A percentile compares a stretch with the other conserved stretches of the same genome.
phyloP scores from a whole-genome alignment of 2,329 filamentous ascomycete genomes.

The Colletotrichum cereale region DNA sequence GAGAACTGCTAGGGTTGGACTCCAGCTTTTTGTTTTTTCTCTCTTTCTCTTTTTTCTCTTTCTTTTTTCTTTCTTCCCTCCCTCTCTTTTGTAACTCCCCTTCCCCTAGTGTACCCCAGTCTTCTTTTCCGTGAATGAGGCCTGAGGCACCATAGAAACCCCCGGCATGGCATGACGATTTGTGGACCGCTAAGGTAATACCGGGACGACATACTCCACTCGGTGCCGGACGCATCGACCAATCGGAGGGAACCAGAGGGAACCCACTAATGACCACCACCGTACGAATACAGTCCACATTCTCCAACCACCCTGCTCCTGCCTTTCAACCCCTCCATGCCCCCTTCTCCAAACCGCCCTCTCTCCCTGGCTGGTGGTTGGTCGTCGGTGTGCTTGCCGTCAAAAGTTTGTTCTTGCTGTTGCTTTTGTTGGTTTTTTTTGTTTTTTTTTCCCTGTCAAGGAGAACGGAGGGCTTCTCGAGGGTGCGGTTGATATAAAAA shows the following conservation, averaged over 20 bases:
- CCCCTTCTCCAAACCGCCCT: slow-evolving; percentile 3
- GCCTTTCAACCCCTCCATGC: slow-evolving; percentile 20
- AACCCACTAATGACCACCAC: slow-evolving; percentile 13
- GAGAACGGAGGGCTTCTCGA: not conserved
- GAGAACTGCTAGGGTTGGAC: slow-evolving; percentile 20
- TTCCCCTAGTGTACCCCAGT: not conserved
- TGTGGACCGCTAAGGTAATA: slow-evolving; percentile 17
- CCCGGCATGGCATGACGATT: slow-evolving; percentile 35
- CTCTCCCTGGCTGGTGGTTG: slow-evolving; percentile 9
- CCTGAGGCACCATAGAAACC: slow-evolving; percentile 14
- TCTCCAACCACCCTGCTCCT: slow-evolving; percentile 34
- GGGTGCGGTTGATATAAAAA: not conserved
- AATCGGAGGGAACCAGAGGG: slow-evolving; percentile 32
- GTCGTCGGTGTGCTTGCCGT: slow-evolving; percentile 1
- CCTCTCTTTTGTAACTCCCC: slow-evolving; percentile 3
- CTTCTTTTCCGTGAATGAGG: not conserved
- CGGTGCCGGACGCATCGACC: slow-evolving; percentile 20
- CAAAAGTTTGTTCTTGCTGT: not conserved
- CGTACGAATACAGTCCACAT: slow-evolving; percentile 14
- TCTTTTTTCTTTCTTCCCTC: slow-evolving; percentile 4
- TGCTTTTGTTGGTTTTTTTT: too few species aligned
- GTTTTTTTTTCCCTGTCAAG: not conserved
- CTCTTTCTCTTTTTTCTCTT: slow-evolving; percentile 2
- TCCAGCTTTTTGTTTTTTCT: not conserved
- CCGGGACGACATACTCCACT: slow-evolving; percentile 32